A percentile compares a stretch with the other conserved stretches of the same genome.
phyloP scores from a whole-genome alignment of 805 yeast species.

The Candida sphagnicola region DNA sequence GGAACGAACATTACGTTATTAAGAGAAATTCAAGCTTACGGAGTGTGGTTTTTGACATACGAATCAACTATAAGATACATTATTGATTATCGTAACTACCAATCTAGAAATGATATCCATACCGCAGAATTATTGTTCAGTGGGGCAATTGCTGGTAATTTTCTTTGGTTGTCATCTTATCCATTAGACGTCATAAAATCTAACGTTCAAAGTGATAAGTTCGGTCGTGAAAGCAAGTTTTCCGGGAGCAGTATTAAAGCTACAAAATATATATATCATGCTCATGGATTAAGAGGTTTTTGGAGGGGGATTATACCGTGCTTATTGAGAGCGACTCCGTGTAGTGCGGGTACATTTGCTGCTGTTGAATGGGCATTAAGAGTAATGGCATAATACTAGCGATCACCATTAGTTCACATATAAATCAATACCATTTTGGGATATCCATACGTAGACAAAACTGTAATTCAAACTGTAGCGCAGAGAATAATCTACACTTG shows the following conservation, averaged over 20 bases:
- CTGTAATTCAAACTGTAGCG: no score
- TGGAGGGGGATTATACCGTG: slow-evolving; percentile 65
- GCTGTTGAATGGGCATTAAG: slow-evolving; percentile 68
- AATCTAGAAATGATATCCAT: slow-evolving; percentile 44
- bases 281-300: slow-evolving; percentile 48
- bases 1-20: slow-evolving; percentile 52
- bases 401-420: no score
- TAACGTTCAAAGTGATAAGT: slow-evolving; percentile 50
- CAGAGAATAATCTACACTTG: no score
- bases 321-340: slow-evolving; percentile 56
- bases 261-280: slow-evolving; percentile 33
- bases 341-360: slow-evolving; percentile 74
- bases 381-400: slow-evolving; percentile 36
- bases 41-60: slow-evolving; percentile 68
- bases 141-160: slow-evolving; percentile 69
- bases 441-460: no score
- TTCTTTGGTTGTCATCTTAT: slow-evolving; percentile 56
- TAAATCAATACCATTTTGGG: no score
- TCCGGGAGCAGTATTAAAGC: slow-evolving; percentile 35
- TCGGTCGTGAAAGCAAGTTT: slow-evolving; percentile 42
- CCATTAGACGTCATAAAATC: slow-evolving; percentile 53
- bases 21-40: slow-evolving; percentile 70
- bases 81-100: slow-evolving; percentile 26
- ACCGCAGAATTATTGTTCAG: slow-evolving; percentile 52
- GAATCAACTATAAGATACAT: slow-evolving; percentile 49